phyloP scores from a whole-genome alignment of 2,329 filamentous ascomycete genomes.

The Penicillium sp. region DNA sequence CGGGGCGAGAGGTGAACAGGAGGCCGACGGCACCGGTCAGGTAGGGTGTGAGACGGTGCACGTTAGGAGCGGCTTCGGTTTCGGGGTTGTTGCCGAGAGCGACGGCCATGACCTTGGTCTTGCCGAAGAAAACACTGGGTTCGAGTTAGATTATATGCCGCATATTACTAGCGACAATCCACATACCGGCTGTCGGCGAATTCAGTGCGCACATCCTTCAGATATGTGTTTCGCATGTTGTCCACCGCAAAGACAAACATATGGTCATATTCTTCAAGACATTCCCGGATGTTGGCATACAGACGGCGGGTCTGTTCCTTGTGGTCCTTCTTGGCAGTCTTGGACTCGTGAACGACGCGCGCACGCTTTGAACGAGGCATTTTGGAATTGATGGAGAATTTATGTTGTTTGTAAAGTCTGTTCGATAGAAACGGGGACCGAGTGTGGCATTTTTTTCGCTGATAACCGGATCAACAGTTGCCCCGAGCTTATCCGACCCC shows the following conservation, averaged over 20 bases:
- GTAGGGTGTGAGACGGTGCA: conserved; percentile 66
- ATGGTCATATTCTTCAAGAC: conserved; percentile 79
- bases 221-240: conserved; percentile 96
- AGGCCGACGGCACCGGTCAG: conserved; percentile 83
- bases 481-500: conserved; percentile 38
- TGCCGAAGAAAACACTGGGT: conserved; percentile 84
- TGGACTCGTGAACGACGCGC: conserved; percentile 83
- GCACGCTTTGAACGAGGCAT: conserved; percentile 98
- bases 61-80: conserved; percentile 76
- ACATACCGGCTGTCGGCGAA: conserved; percentile 78
- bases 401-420: conserved; percentile 13
- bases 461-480: conserved; percentile 39
- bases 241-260: conserved; percentile 92
- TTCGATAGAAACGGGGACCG: conserved; percentile 22
- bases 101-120: conserved; percentile 98
- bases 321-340: conserved; percentile 87
- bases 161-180: background rate
- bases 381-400: conserved; percentile 26
- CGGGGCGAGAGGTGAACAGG: conserved; percentile 79
- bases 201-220: conserved; percentile 85
- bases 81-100: conserved; percentile 77
- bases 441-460: conserved; percentile 37
- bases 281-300: conserved; percentile 83
- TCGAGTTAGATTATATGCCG: background rate
- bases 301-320: conserved; percentile 85